These are phyloP conservation scores for Leavenworthia alabamica DNA, from an alignment of 345 rosid species.

Conservation along the genomic window DNA sequence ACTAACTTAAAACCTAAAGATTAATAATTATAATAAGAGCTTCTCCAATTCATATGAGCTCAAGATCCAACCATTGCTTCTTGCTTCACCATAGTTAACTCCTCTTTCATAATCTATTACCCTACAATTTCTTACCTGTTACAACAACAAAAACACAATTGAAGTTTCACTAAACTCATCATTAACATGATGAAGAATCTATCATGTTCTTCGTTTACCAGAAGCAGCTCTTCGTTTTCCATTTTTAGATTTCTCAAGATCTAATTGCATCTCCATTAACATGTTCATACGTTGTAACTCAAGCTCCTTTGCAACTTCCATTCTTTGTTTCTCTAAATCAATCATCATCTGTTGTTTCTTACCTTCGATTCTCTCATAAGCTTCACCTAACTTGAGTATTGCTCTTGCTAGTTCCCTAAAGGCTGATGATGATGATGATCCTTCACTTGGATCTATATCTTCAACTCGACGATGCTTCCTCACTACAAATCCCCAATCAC, in stretches of 20 bases:
- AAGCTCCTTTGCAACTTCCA: conserved; percentile 55
- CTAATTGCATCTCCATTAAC: conserved; percentile 57
- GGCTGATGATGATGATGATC: no score
- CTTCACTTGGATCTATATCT: conserved; percentile 33
- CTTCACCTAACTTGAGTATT: conserved; percentile 56
- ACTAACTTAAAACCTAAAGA: conserved; percentile 25
- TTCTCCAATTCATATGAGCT: conserved; percentile 21
- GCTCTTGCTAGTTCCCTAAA: conserved; percentile 52
- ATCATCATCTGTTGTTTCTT: conserved; percentile 56
- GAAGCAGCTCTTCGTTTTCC: conserved; percentile 27
- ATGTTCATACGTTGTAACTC: conserved; percentile 65
- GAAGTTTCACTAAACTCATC: neutral
- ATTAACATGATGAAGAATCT: no score
- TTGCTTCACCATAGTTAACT: conserved; percentile 13
- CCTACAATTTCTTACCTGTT: conserved; percentile 29
- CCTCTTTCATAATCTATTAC: conserved; percentile 18
- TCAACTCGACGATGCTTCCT: conserved; percentile 39
- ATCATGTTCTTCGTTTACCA: no score
- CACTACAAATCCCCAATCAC: conserved; percentile 31
- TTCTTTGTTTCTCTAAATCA: conserved; percentile 72
- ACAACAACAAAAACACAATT: neutral
- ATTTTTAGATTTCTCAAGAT: conserved; percentile 50
- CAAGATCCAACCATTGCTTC: conserved; percentile 18
- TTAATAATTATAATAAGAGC: conserved; percentile 26
- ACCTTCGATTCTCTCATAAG: conserved; percentile 56